Base-by-base conservation (phyloP, 1,284 basidiomycete species). In the Melampsora americana region DNA sequence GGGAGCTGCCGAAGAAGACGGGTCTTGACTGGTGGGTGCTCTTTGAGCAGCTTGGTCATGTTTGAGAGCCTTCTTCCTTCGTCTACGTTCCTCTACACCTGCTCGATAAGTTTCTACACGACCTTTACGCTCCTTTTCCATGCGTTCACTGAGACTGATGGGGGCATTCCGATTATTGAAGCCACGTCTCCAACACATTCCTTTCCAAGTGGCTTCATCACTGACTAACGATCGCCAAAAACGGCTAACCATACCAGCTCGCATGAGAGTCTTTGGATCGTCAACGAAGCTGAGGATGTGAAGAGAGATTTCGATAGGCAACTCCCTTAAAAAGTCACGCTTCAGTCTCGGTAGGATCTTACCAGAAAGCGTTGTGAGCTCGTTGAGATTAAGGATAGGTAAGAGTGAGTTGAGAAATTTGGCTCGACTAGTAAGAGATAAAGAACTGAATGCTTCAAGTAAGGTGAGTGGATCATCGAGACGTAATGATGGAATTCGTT, bases 121-220 rank as follows among this genome's bases (percentile, higher is more conserved):
- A 7, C 69, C 77, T 26, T 73, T 66, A 11, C 66, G 46, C 39
- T 77, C 69, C 26, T 68, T 64, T 48, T 81, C 80, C 56, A 81
- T 80, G 1, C 66, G 32, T 53, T 66, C 39, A 20, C 66, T 66
- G n/a, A 68, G 14, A 64, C 56, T 60, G 6, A 77, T 26, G 23
- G 70, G 59, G 4, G 68, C 53, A 59, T 66, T 70, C 44, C 77
- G 65, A 61, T 75, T 77, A 18, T 78, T 84, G 80, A 89, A 90
- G 2, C 86, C 87, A 79, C 88, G 87, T 12, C 84, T 81, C 60
- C 86, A 84, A 81, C 91, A 93, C 88, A 96, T 89, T 28, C 86
- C 82, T 82, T 88, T 89, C 95, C 95, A 98, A 2, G 92, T 86
- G 77, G 86, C 86, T 79, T 96, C 93, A 81, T 95, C 93, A 73